Percentiles rank a stretch among this genome's conserved stretches.
phyloP scores from a whole-genome alignment of 2,329 filamentous ascomycete species.

The Incumbomyces lentus region DNA sequence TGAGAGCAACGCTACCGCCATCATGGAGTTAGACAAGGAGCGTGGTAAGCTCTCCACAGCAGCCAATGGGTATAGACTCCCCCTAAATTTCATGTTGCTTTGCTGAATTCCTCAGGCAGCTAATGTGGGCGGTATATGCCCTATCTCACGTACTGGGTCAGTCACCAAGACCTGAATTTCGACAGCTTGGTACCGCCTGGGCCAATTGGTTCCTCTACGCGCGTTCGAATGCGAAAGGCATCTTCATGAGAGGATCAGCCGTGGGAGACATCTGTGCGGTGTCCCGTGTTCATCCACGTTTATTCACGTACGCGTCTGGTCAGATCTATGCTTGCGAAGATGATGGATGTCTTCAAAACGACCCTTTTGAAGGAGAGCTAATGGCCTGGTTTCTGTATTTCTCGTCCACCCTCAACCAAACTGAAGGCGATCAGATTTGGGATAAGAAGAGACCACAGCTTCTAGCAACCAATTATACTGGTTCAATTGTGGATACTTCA shows the following conservation, averaged over 20 bases:
- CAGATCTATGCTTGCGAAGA: conserved; percentile 31
- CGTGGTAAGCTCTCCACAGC: neutral
- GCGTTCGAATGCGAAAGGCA: conserved; percentile 7
- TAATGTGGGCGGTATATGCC: conserved; percentile 36
- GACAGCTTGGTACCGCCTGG: conserved; percentile 28
- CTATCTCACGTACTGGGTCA: conserved; percentile 30
- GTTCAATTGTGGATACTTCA: neutral
- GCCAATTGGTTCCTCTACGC: conserved; percentile 34
- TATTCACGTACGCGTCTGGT: conserved; percentile 22
- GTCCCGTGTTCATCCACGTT: conserved; percentile 6
- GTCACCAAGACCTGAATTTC: conserved; percentile 17
- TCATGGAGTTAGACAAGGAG: conserved; percentile 4
- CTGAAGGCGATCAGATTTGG: conserved; percentile 30
- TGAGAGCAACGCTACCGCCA: neutral
- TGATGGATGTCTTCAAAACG: conserved; percentile 25
- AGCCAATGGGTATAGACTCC: conserved; percentile 13
- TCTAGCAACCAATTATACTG: conserved; percentile 27
- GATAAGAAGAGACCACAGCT: conserved; percentile 30
- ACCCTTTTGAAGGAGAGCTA: conserved; percentile 37
- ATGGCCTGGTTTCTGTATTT: conserved; percentile 34
- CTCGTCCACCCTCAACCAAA: conserved; percentile 25
- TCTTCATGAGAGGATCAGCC: neutral
- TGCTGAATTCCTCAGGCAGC: conserved; percentile 26
- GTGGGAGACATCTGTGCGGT: neutral
- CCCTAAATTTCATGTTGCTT: conserved; percentile 23